Evolutionary conservation across 2,329 filamentous ascomycete genomes (phyloP), one percentile per base, ranked within the genome.

Genomic region (Blastomyces parvus): DNA sequence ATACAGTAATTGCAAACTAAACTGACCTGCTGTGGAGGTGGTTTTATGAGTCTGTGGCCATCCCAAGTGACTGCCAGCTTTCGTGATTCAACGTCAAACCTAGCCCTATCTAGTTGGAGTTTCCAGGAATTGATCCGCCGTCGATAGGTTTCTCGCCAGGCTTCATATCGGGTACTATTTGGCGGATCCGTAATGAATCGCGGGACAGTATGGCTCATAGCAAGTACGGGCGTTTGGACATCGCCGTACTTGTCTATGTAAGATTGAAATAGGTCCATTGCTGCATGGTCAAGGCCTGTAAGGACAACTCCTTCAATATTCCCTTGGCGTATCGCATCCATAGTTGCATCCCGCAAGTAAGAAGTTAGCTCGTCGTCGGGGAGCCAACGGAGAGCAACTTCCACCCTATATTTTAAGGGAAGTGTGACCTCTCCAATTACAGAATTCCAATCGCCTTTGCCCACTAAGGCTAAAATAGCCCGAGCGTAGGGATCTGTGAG

Each of bases 131-230:
- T 85, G 74, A 87, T 83, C 62, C 83, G 80, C 65, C 78, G 75
- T 64, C 85, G 81, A 70, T 87, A 88, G 4, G 80, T 81, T 64
- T 86, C 82, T 66, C 83, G 83, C 85, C 85, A 87, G 66, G 82
- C 77, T 57, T 81, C 75, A 73, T 83, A 86, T 63, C 81, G 81
- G 0, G 78, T 66, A 65, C 83, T 80, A 67, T 80, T 77, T 53
- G 81, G 75, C 50, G 69, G 63, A 65, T 85, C 82, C 66, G 81
- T 79, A 64, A 87, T 78, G 70, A 85, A 85, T 0, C 82, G 78
- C 0, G 85, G 84, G 58, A 83, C 82, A 0, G 83, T 82, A 66
- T 83, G 81, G 42, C 82, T 82, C 69, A 84, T 82, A 36, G 83
- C 82, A 1, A 87, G 75, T 0, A 87, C 84, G 0, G 84, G 81